A percentile compares a stretch with the other conserved stretches of the same genome.
Conservation (phyloP, 208 protist species). For the Perkinsela sp. region DNA sequence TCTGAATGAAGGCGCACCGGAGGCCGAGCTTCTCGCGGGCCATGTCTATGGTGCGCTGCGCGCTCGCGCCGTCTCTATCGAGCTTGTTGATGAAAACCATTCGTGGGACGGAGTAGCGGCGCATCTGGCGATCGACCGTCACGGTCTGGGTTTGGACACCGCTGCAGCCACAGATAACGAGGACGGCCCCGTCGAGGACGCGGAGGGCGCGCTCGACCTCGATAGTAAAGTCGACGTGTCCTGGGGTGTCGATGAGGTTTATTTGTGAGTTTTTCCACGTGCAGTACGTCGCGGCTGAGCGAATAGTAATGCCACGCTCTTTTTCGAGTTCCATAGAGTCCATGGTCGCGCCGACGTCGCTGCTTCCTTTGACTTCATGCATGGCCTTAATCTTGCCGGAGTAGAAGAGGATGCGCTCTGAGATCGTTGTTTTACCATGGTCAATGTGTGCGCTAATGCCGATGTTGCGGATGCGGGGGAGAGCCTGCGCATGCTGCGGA, state of each 20-base stretch:
- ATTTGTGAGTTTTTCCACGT: constrained; percentile 77
- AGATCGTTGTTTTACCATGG: constrained; percentile 93
- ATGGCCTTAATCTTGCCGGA: constrained; percentile 81
- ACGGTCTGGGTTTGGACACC: constrained; percentile 92
- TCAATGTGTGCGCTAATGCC: constrained; percentile 95
- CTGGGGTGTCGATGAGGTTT: constrained; percentile 98
- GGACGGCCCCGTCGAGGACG: constrained; percentile 90
- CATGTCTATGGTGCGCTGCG: constrained; percentile 32
- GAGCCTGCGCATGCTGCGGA: constrained; percentile 7
- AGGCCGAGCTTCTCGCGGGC: constrained; percentile 69
- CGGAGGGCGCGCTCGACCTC: constrained; percentile 89
- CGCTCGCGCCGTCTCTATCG: constrained; percentile 74
- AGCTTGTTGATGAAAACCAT: constrained; percentile 97
- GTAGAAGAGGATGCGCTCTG: constrained; percentile 93
- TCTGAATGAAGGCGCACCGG: constrained; percentile 78
- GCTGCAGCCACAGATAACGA: constrained; percentile 78
- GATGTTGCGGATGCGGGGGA: constrained; percentile 69
- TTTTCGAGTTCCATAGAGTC: constrained; percentile 93
- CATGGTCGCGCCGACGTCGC: constrained; percentile 94
- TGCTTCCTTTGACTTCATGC: constrained; percentile 88
- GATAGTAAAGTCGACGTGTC: constrained; percentile 98
- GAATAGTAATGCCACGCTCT: constrained; percentile 96
- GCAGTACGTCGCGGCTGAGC: constrained; percentile 86
- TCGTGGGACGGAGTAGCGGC: constrained; percentile 84
- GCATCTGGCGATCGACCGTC: constrained; percentile 96